Conservation (phyloP, 768 basidiomycete genomes). For the Termitomyces sp. region DNA sequence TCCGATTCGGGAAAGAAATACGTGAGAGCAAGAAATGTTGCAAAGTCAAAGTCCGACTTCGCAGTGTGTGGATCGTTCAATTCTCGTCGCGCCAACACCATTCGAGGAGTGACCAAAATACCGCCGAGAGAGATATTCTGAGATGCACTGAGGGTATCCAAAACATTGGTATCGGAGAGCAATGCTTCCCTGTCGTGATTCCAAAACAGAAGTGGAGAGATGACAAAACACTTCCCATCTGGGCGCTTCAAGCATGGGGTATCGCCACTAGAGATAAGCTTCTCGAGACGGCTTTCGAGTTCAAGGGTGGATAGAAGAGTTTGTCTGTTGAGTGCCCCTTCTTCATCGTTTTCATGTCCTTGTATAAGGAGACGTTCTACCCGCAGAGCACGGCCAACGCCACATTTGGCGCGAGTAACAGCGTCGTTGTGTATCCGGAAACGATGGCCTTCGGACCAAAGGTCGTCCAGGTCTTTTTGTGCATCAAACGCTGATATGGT, state of each 20-base stretch:
- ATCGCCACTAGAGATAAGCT: constrained; percentile 32
- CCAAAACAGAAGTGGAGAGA: constrained; percentile 80
- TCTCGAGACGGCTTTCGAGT: constrained; percentile 57
- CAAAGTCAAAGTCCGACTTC: constrained; percentile 54
- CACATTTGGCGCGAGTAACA: constrained; percentile 68
- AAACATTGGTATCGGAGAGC: constrained; percentile 49
- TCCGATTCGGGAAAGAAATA: constrained; percentile 80
- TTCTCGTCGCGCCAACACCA: constrained; percentile 75
- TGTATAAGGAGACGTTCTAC: constrained; percentile 76
- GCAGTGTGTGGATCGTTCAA: constrained; percentile 46
- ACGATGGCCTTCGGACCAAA: constrained; percentile 66
- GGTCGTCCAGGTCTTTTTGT: constrained; percentile 61
- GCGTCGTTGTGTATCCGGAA: constrained; percentile 69
- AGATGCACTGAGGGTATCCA: constrained; percentile 51
- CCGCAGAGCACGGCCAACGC: constrained; percentile 64
- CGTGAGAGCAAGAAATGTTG: constrained; percentile 72
- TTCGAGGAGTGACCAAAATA: constrained; percentile 63
- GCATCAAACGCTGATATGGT: constrained; percentile 49
- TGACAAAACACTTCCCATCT: constrained; percentile 58
- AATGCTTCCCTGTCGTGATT: constrained; percentile 53
- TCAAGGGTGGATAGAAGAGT: constrained; percentile 62
- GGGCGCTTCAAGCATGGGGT: constrained; percentile 52
- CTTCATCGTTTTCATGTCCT: constrained; percentile 43
- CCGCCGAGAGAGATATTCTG: constrained; percentile 59
- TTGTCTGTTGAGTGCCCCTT: constrained; percentile 55